Evolutionary conservation across 306 rosid species (phyloP), one percentile per base, ranked within the genome.

Genomic region (Glycine latifolia): DNA sequence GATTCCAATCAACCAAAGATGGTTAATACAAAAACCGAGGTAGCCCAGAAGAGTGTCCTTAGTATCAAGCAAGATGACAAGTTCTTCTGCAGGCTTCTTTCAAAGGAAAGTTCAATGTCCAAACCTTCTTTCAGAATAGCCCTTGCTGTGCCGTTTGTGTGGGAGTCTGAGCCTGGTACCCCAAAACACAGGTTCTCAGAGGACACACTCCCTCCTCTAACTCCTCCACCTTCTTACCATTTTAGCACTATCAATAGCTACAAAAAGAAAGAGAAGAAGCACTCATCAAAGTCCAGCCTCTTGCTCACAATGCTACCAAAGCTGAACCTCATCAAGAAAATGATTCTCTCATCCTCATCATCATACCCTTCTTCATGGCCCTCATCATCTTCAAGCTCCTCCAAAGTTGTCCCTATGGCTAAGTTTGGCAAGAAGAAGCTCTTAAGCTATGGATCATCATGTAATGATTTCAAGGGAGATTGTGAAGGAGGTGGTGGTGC

Each of bases 121-220:
- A 75, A 85, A 39, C 88, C 91, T 26, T 93, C 99, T 56, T 88
- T 92, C 31, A 90, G 89, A 76, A 81, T 92, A 26, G n/a, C 91
- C 6, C 83, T 91, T 41, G 87, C 91, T 3, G 80, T 95, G 5
- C 97, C 99, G 0, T 93, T 95, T 79, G 61, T 79, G 33, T 95
- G 97, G 97, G 99, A 95, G 75, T 93, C 97, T 73, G 86, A 80
- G 50, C 99, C 99, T 17, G 97, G 99, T 2, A 95, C 95, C 1
- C 97, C 99, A 0, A 93, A 91, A 59, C 52, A 84, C 59, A 85
- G 86, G 37, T 77, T 88, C 67, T 77, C 86, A 50, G 87, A 90
- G 13, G 70, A 71, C 77, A 71, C 85, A 13, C 81, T 91, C 6
- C 95, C 97, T 58, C 95, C 97, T 69, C 89, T 95, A 0, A 91